Evolutionary conservation across 1,284 basidiomycete species (phyloP).

Genomic region (Cryptococcus sp.): DNA sequence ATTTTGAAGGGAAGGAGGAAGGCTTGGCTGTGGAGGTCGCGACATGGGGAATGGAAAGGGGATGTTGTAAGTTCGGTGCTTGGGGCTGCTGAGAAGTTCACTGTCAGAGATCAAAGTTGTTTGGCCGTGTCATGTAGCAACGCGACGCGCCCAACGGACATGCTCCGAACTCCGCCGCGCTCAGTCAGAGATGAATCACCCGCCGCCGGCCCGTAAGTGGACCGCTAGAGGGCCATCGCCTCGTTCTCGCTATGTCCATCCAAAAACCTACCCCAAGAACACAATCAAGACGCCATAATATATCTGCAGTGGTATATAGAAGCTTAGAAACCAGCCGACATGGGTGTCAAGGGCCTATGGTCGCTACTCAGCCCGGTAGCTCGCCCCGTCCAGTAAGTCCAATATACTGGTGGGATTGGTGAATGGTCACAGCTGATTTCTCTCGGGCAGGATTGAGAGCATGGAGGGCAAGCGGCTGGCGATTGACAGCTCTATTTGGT

Average conservation of each 20-base stretch:
- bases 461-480: conserved; percentile 87
- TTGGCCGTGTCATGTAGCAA: background rate
- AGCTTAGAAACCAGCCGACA: conserved; percentile 43
- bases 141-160: background rate
- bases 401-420: background rate
- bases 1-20: conserved; percentile 39
- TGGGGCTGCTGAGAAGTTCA: background rate
- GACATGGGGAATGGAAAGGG: conserved; percentile 4
- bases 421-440: conserved; percentile 3
- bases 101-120: too few relatives aligned
- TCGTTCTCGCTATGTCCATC: too few relatives aligned
- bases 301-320: conserved; percentile 1
- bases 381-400: conserved; percentile 72
- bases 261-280: too few relatives aligned
- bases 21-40: conserved; percentile 13
- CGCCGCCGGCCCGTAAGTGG: too few relatives aligned
- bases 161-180: too few relatives aligned
- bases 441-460: conserved; percentile 68
- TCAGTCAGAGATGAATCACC: too few relatives aligned
- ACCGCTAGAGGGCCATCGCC: too few relatives aligned
- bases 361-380: conserved; percentile 84
- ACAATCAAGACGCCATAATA: background rate
- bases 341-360: conserved; percentile 97
- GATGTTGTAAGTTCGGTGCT: background rate
- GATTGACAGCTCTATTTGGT: conserved; percentile 99